Percentiles rank a stretch among this genome's conserved stretches.
Evolutionary conservation across 805 yeast species (phyloP).

Genomic region (Wickerhamiella galacta): DNA sequence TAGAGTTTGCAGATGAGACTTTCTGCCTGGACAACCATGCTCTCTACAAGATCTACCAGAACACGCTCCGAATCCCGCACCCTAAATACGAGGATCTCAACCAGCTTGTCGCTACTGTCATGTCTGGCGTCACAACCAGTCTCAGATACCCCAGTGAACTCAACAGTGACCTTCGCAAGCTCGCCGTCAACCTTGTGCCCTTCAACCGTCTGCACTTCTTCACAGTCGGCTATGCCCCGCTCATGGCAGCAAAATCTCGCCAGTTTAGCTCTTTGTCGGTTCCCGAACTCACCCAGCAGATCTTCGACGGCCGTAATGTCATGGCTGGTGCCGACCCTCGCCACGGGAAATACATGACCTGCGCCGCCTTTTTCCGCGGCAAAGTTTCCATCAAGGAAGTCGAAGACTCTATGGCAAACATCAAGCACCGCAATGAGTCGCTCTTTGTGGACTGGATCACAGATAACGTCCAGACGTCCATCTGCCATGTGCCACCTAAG

Average conservation of each 20-base stretch:
- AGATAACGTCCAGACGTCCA: conserved; percentile 88
- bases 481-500: conserved; percentile 81
- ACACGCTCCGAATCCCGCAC: conserved; percentile 61
- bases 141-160: conserved; percentile 91
- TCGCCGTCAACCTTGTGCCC: conserved; percentile 89
- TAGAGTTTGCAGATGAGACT: conserved; percentile 83
- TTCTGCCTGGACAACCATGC: conserved; percentile 95
- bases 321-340: conserved; percentile 94
- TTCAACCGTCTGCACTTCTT: conserved; percentile 94
- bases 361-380: conserved; percentile 90
- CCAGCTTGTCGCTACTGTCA: conserved; percentile 71
- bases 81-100: conserved; percentile 73
- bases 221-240: conserved; percentile 91
- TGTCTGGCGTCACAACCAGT: conserved; percentile 93
- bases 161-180: conserved; percentile 80
- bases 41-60: conserved; percentile 73
- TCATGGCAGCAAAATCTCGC: conserved; percentile 64
- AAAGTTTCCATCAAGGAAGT: conserved; percentile 86
- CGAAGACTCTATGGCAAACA: conserved; percentile 82
- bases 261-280: conserved; percentile 76
- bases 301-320: conserved; percentile 84
- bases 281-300: conserved; percentile 87
- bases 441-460: conserved; percentile 95
- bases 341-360: conserved; percentile 83
- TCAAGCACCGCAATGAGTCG: conserved; percentile 66